Percentiles rank a stretch among this genome's conserved stretches.
These are phyloP conservation scores for Roridomyces roridus DNA, from an alignment of 768 basidiomycete species.

Conservation along the genomic window DNA sequence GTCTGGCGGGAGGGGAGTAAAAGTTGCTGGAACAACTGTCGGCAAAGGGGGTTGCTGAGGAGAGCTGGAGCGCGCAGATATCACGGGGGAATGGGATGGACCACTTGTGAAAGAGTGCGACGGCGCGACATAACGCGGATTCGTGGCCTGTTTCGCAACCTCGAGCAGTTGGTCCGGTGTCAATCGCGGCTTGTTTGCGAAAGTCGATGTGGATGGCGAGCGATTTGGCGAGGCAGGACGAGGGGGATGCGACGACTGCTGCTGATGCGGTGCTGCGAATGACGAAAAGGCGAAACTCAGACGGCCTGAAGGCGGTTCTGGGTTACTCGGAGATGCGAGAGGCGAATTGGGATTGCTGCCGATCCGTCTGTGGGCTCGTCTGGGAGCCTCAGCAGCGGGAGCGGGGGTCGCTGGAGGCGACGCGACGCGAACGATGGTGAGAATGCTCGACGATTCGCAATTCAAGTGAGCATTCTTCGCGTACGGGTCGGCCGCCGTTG, in stretches of 20 bases:
- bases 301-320: conserved; percentile 34
- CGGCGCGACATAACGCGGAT: conserved; percentile 35
- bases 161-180: conserved; percentile 79
- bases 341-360: conserved; percentile 36
- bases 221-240: conserved; percentile 56
- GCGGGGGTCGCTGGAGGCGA: conserved; percentile 35
- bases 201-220: conserved; percentile 38
- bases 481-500: conserved; percentile 72
- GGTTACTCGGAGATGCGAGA: conserved; percentile 28
- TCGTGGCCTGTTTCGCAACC: conserved; percentile 67
- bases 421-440: conserved; percentile 78
- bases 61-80: conserved; percentile 21
- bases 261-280: conserved; percentile 45
- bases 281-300: conserved; percentile 73
- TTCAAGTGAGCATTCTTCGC: conserved; percentile 57
- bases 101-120: conserved; percentile 22
- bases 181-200: conserved; percentile 52
- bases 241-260: conserved; percentile 35
- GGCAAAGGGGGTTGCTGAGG: conserved; percentile 12
- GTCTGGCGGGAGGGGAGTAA: conserved; percentile 77
- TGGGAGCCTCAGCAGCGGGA: conserved; percentile 28
- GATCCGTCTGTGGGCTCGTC: conserved; percentile 35
- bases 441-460: conserved; percentile 62
- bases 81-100: conserved; percentile 28
- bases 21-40: conserved; percentile 55